phyloP scores from a whole-genome alignment of 2,329 filamentous ascomycete species.

The Hymenoscyphus linearis region DNA sequence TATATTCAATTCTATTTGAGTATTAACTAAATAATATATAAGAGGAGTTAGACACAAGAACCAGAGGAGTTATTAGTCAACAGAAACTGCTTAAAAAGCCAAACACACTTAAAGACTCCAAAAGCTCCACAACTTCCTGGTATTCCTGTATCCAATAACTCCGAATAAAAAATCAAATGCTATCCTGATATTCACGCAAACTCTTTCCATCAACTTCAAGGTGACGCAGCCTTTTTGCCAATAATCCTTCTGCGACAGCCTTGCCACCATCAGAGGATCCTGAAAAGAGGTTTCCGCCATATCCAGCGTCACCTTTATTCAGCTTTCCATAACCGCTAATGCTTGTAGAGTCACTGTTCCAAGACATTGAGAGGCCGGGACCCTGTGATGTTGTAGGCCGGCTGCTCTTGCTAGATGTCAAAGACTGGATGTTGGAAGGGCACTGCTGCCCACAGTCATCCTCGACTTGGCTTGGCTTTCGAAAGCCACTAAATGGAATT shows the following conservation, averaged over 20 bases:
- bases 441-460: conserved; percentile 9
- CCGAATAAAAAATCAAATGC: conserved; percentile 19
- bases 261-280: conserved; percentile 35
- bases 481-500: conserved; percentile 44
- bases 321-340: conserved; percentile 59
- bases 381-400: conserved; percentile 31
- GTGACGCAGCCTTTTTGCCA: conserved; percentile 63
- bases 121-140: conserved; percentile 17
- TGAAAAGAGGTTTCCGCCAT: conserved; percentile 51
- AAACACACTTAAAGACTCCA: conserved; percentile 2
- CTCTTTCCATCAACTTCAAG: conserved; percentile 24
- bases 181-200: conserved; percentile 20
- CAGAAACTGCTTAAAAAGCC: neutral
- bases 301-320: conserved; percentile 57
- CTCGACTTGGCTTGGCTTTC: conserved; percentile 13
- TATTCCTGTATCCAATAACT: conserved; percentile 25
- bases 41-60: neutral
- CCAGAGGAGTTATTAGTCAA: neutral
- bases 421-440: conserved; percentile 31
- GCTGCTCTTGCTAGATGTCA: conserved; percentile 29
- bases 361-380: conserved; percentile 25
- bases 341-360: conserved; percentile 20
- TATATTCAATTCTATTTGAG: neutral
- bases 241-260: conserved; percentile 55
- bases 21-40: neutral